These are phyloP conservation scores for Spathaspora boniae DNA, from an alignment of 805 yeast genomes.

Conservation along the genomic window DNA sequence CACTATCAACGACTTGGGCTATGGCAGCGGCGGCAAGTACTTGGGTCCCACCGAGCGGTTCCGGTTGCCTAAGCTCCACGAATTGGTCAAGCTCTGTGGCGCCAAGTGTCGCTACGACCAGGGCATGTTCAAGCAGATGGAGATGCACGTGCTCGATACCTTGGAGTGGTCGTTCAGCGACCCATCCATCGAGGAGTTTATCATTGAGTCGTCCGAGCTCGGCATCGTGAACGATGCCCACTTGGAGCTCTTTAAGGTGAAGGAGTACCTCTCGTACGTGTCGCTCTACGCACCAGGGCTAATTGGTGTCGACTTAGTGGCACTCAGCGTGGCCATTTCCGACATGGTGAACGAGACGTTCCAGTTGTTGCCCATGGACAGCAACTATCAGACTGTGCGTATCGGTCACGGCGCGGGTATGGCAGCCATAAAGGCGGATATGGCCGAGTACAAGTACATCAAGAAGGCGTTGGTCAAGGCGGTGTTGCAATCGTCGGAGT, in stretches of 20 bases:
- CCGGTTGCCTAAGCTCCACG: constrained; percentile 69
- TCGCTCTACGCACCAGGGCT: constrained; percentile 47
- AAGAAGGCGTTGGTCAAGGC: constrained; percentile 25
- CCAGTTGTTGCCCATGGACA: constrained; percentile 17
- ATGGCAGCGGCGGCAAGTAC: constrained; percentile 55
- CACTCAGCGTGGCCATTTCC: constrained; percentile 27
- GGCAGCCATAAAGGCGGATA: constrained; percentile 11
- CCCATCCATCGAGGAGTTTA: constrained; percentile 46
- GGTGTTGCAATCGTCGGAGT: constrained; percentile 25
- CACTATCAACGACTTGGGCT: constrained; percentile 37
- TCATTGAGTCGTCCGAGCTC: constrained; percentile 34
- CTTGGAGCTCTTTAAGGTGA: constrained; percentile 41
- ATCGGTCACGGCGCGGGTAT: constrained; percentile 7
- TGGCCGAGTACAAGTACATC: constrained; percentile 18
- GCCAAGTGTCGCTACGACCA: constrained; percentile 49
- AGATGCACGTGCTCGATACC: constrained; percentile 38
- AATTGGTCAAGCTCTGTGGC: constrained; percentile 70
- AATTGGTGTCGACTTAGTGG: constrained; percentile 29
- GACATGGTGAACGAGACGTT: constrained; percentile 32
- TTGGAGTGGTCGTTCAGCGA: constrained; percentile 66
- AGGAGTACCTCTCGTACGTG: constrained; percentile 48
- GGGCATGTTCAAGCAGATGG: constrained; percentile 61
- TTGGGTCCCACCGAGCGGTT: constrained; percentile 71
- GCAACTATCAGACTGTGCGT: constrained; percentile 22
- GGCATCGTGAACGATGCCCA: constrained; percentile 13